A percentile compares a stretch with the other conserved stretches of the same genome.
Conservation (phyloP, 805 yeast genomes). For the Pichia rugopelliculosa region DNA sequence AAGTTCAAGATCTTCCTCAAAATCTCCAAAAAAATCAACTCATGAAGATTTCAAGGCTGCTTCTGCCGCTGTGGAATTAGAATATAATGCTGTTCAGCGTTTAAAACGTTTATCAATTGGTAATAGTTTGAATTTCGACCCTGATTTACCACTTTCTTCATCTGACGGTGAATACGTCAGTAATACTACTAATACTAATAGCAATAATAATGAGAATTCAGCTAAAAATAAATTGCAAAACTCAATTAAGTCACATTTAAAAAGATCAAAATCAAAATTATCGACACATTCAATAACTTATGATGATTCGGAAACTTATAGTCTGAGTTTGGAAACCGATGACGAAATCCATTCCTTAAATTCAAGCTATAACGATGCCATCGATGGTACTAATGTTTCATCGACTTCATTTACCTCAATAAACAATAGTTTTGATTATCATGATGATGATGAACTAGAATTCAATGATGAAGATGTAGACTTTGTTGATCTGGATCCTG, state of each 20-base stretch:
- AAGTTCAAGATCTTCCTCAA: neutral
- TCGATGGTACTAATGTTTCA: neutral
- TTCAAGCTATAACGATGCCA: neutral
- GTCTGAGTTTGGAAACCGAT: neutral
- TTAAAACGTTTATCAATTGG: constrained; percentile 71
- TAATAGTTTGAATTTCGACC: constrained; percentile 51
- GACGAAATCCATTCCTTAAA: neutral
- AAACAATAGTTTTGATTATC: neutral
- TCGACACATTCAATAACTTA: constrained; percentile 5
- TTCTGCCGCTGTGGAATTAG: constrained; percentile 70
- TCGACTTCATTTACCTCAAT: neutral
- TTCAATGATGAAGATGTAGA: constrained; percentile 16
- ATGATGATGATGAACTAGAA: constrained; percentile 17
- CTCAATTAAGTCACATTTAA: neutral
- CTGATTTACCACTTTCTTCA: constrained; percentile 48
- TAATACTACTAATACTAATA: neutral
- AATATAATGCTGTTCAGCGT: constrained; percentile 64
- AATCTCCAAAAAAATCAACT: constrained; percentile 22
- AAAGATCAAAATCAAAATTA: constrained; percentile 8
- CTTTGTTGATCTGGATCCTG: constrained; percentile 13
- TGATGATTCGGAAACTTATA: neutral
- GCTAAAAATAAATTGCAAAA: neutral
- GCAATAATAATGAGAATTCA: neutral
- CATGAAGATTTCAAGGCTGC: constrained; percentile 44
- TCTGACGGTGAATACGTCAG: constrained; percentile 1